Percentiles rank a stretch among this genome's conserved stretches.
Conservation (phyloP, 2,329 filamentous ascomycete genomes). For the Diaporthe vaccinii region DNA sequence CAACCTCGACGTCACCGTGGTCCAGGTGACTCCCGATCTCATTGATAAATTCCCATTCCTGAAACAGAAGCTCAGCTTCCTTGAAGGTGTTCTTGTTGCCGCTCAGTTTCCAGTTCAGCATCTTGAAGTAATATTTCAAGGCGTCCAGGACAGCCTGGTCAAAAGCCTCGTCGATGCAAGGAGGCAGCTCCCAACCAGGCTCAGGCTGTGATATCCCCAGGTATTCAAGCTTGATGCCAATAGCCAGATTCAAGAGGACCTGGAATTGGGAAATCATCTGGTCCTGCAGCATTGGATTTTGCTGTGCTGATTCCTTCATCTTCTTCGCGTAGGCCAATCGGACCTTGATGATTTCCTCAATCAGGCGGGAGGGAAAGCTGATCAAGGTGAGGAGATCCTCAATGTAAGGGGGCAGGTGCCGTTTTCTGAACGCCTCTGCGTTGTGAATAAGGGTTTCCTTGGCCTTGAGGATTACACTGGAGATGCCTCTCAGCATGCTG, state of each 20-base stretch:
- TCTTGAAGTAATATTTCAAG: slow-evolving; percentile 97
- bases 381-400: slow-evolving; percentile 96
- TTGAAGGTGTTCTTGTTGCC: slow-evolving; percentile 99
- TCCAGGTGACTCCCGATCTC: slow-evolving; percentile 92
- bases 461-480: slow-evolving; percentile 90
- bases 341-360: slow-evolving; percentile 96
- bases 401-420: slow-evolving; percentile 94
- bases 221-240: slow-evolving; percentile 92
- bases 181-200: slow-evolving; percentile 93
- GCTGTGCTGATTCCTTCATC: slow-evolving; percentile 94
- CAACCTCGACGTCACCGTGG: slow-evolving; percentile 94
- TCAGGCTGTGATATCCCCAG: slow-evolving; percentile 86
- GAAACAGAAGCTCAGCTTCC: slow-evolving; percentile 95
- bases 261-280: slow-evolving; percentile 99
- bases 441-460: slow-evolving; percentile 93
- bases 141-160: slow-evolving; percentile 93
- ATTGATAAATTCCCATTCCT: slow-evolving; percentile 98
- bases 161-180: slow-evolving; percentile 97
- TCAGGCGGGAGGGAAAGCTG: slow-evolving; percentile 95
- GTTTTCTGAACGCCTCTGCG: slow-evolving; percentile 84
- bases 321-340: slow-evolving; percentile 92
- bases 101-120: slow-evolving; percentile 97
- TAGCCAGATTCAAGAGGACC: slow-evolving; percentile 90
- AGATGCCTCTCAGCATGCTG: slow-evolving; percentile 88
- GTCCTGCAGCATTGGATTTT: slow-evolving; percentile 93